Percentiles rank a stretch among this genome's conserved stretches.
Conservation (phyloP, 768 basidiomycete species). For the Pluteus cervinus region DNA sequence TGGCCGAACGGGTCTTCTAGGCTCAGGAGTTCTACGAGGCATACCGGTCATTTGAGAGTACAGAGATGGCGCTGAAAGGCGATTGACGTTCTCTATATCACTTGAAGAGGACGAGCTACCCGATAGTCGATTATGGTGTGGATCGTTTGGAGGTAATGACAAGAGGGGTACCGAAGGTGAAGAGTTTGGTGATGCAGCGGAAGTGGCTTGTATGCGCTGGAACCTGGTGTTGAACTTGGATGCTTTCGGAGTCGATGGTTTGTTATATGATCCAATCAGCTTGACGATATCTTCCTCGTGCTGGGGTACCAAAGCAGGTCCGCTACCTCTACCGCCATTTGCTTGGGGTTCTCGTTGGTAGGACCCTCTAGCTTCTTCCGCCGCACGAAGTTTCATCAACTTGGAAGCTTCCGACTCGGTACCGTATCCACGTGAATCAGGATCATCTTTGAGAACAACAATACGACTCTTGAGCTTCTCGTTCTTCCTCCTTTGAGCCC, state of each 20-base stretch:
- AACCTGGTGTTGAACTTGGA: background rate
- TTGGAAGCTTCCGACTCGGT: slow-evolving; percentile 11
- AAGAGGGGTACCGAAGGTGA: too few relatives aligned
- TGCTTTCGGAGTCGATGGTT: slow-evolving; percentile 1
- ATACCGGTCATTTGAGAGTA: slow-evolving; percentile 68
- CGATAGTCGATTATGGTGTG: slow-evolving; percentile 31
- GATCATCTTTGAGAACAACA: background rate
- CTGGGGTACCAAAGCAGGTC: background rate
- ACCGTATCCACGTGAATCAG: background rate
- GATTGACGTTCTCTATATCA: slow-evolving; percentile 15
- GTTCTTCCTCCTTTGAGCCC: slow-evolving; percentile 16
- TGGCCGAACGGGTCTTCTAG: slow-evolving; percentile 64
- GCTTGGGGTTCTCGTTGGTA: background rate
- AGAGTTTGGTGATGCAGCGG: background rate
- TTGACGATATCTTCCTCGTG: slow-evolving; percentile 18
- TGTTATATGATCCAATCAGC: slow-evolving; percentile 16
- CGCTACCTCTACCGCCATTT: background rate
- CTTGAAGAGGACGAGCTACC: slow-evolving; percentile 36
- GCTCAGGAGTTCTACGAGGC: slow-evolving; percentile 55
- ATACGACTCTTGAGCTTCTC: slow-evolving; percentile 7
- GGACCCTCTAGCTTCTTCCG: slow-evolving; percentile 14
- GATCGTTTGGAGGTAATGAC: too few relatives aligned
- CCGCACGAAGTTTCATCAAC: slow-evolving; percentile 11
- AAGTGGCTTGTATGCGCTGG: background rate
- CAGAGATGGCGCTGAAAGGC: slow-evolving; percentile 32